phyloP scores from a whole-genome alignment of 1,284 basidiomycete species.

The Pascua sp. region DNA sequence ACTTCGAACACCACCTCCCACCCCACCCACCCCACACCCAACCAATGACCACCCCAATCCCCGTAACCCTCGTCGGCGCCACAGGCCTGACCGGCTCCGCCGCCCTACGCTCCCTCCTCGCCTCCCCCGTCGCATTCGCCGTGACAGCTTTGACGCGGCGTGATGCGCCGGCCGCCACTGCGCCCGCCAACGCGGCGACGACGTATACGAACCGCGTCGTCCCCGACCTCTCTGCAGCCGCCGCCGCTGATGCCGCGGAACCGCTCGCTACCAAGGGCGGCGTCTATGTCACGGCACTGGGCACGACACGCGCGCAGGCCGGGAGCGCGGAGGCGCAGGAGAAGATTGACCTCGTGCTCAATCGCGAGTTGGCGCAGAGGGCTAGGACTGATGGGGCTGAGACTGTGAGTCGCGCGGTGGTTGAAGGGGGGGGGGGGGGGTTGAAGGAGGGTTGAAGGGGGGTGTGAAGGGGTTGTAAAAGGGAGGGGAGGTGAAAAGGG shows the following conservation, averaged over 20 bases:
- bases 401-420: conserved; percentile 33
- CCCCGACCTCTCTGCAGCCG: conserved; percentile 23
- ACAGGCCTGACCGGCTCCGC: conserved; percentile 45
- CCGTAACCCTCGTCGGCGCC: conserved; percentile 41
- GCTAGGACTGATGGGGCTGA: conserved; percentile 41
- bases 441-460: neutral
- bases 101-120: conserved; percentile 30
- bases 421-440: neutral
- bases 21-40: neutral
- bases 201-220: conserved; percentile 27
- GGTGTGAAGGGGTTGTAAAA: neutral
- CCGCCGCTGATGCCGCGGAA: conserved; percentile 4
- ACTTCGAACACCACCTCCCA: neutral
- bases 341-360: conserved; percentile 39
- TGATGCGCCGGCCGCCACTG: conserved; percentile 8
- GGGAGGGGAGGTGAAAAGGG: neutral
- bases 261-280: conserved; percentile 19
- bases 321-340: conserved; percentile 33
- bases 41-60: neutral
- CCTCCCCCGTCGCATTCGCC: conserved; percentile 27
- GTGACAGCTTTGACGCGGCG: conserved; percentile 42
- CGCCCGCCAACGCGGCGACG: conserved; percentile 15
- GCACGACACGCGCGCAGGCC: conserved; percentile 39
- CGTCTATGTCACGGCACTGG: conserved; percentile 39
- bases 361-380: conserved; percentile 36